phyloP scores from a whole-genome alignment of 306 rosid genomes.

The Hippophae gyantsensis region DNA sequence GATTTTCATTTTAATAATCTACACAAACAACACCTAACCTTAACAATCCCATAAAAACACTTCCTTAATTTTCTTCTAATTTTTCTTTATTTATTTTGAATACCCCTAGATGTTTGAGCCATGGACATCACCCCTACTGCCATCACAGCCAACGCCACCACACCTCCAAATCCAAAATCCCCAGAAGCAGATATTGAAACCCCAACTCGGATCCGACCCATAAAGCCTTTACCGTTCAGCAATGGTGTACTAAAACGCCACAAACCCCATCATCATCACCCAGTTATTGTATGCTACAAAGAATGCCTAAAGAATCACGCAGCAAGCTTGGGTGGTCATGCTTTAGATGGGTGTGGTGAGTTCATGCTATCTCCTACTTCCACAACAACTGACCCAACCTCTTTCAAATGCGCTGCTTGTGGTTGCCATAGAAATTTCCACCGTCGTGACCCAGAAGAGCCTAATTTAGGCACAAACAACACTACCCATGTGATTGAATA shows the following conservation, averaged over 20 bases:
- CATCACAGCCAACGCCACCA: conserved; percentile 20
- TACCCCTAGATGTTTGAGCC: conserved; percentile 36
- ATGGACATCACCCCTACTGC: conserved; percentile 50
- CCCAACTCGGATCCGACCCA: conserved; percentile 47
- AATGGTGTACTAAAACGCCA: conserved; percentile 88
- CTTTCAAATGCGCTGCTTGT: conserved; percentile 89
- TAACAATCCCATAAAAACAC: conserved; percentile 19
- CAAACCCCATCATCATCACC: conserved; percentile 14
- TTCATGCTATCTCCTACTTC: conserved; percentile 74
- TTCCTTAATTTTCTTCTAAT: neutral
- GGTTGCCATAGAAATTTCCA: conserved; percentile 99
- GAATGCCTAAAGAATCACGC: conserved; percentile 93
- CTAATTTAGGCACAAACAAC: conserved; percentile 11
- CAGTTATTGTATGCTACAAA: conserved; percentile 39
- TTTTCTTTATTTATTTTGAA: neutral
- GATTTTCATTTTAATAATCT: conserved; percentile 26
- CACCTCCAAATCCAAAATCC: conserved; percentile 31
- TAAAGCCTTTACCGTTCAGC: conserved; percentile 49
- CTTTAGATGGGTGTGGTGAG: conserved; percentile 92
- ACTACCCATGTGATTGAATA: conserved; percentile 54
- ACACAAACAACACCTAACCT: conserved; percentile 24
- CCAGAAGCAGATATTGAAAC: conserved; percentile 62
- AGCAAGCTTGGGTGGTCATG: conserved; percentile 76
- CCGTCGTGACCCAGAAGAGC: conserved; percentile 90
- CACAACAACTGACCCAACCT: conserved; percentile 55